Percentiles rank a stretch among this genome's conserved stretches.
These are phyloP conservation scores for Phytophthora europaea DNA, from an alignment of 352 stramenopile genomes.

Conservation along the genomic window DNA sequence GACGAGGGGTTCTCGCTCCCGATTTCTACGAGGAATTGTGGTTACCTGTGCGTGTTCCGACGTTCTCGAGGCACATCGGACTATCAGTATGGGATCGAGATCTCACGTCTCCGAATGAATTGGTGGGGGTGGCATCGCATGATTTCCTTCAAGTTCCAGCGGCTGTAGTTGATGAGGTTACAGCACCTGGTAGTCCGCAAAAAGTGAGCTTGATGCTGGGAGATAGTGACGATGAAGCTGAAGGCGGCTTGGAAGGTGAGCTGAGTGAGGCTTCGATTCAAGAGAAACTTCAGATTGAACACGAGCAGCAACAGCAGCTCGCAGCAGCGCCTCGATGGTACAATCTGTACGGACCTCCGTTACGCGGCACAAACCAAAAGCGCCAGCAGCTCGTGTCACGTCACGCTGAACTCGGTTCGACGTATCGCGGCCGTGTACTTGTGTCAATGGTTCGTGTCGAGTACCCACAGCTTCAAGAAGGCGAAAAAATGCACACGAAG, in stretches of 20 bases:
- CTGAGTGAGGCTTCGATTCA: conserved; percentile 3
- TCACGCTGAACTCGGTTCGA: conserved; percentile 77
- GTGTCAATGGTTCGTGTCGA: conserved; percentile 79
- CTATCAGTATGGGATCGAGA: conserved; percentile 89
- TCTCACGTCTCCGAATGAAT: conserved; percentile 67
- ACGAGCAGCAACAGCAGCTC: conserved; percentile 17
- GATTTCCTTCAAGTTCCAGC: conserved; percentile 77
- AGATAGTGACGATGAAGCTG: conserved; percentile 16
- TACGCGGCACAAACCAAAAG: conserved; percentile 65
- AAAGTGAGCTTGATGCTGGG: conserved; percentile 15
- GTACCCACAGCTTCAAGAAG: conserved; percentile 40
- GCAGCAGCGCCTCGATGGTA: conserved; percentile 65
- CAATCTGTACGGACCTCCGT: conserved; percentile 89
- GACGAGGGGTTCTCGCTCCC: conserved; percentile 48
- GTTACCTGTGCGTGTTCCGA: conserved; percentile 85
- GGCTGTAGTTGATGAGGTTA: not conserved
- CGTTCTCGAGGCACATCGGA: conserved; percentile 73
- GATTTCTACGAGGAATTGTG: conserved; percentile 88
- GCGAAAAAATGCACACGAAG: conserved; percentile 72
- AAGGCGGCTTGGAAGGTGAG: not conserved
- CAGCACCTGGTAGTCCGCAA: conserved; percentile 5
- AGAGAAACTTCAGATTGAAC: conserved; percentile 25
- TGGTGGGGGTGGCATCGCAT: conserved; percentile 73
- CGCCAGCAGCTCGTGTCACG: conserved; percentile 59
- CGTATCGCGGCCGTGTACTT: conserved; percentile 85